phyloP scores from a whole-genome alignment of 257 asterid species.

The Thymus mandschuricus region DNA sequence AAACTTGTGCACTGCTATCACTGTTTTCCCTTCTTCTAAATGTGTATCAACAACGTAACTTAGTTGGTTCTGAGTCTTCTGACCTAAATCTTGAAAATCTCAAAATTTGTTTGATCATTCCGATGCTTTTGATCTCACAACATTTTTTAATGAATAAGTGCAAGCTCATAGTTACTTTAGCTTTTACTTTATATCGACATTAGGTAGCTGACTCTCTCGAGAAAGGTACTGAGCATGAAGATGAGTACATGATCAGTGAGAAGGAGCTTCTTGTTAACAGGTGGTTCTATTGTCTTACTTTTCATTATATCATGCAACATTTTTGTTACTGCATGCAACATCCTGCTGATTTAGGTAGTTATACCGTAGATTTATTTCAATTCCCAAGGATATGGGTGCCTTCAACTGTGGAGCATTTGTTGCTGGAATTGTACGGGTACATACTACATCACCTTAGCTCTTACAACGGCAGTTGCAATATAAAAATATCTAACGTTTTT shows the following conservation, averaged over 20 bases:
- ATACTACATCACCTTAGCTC: neutral
- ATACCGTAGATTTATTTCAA: conserved; percentile 71
- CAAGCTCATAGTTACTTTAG: conserved; percentile 13
- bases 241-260: conserved; percentile 97
- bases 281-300: conserved; percentile 33
- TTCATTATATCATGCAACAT: neutral
- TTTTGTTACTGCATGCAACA: conserved; percentile 14
- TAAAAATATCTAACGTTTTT: too few species aligned
- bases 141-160: neutral
- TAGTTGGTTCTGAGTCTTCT: neutral
- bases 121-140: conserved; percentile 2
- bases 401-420: conserved; percentile 97
- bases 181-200: conserved; percentile 22
- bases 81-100: neutral
- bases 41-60: neutral
- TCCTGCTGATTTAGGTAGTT: conserved; percentile 30
- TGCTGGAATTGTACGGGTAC: conserved; percentile 95
- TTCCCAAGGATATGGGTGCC: conserved; percentile 98
- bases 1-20: neutral
- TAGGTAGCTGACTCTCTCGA: conserved; percentile 98
- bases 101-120: neutral
- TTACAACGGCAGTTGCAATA: too few species aligned
- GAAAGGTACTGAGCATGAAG: conserved; percentile 98
- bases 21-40: too few species aligned
- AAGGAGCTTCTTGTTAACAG: conserved; percentile 96